These are phyloP conservation scores for Santalum album DNA, from an alignment of 164 flowering plant genomes.

Conservation along the genomic window DNA sequence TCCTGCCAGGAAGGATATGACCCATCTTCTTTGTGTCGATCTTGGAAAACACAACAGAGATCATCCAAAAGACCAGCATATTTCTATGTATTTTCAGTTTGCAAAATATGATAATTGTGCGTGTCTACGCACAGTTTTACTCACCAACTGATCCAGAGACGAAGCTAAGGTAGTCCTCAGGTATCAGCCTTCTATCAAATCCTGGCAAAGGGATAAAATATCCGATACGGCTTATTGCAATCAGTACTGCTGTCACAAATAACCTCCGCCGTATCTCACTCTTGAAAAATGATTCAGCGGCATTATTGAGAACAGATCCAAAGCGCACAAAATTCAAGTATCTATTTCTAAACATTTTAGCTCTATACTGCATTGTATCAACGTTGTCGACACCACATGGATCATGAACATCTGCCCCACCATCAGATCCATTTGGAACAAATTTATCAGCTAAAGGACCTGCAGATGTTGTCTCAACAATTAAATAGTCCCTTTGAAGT, in stretches of 20 bases:
- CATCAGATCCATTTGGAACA: conserved; percentile 15
- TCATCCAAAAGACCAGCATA: too few relatives aligned
- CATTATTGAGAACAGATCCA: conserved; percentile 70
- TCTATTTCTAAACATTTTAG: conserved; percentile 55
- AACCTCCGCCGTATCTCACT: conserved; percentile 94
- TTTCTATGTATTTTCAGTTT: not conserved
- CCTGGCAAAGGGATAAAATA: conserved; percentile 95
- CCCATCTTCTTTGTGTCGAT: too few relatives aligned
- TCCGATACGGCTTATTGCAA: conserved; percentile 82
- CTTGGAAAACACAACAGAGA: too few relatives aligned
- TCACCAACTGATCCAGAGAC: conserved; percentile 80
- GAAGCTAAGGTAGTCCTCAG: conserved; percentile 77
- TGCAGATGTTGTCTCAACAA: conserved; percentile 21
- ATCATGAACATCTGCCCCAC: conserved; percentile 10
- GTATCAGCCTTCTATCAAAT: conserved; percentile 85
- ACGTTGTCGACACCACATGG: conserved; percentile 10
- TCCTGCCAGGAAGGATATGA: too few relatives aligned
- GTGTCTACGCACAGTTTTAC: conserved; percentile 8
- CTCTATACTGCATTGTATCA: conserved; percentile 13
- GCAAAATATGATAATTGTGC: not conserved
- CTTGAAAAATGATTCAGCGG: conserved; percentile 87
- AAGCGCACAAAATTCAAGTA: conserved; percentile 60
- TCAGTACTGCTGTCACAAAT: conserved; percentile 71
- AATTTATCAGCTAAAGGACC: conserved; percentile 23
- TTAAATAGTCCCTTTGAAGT: conserved; percentile 16